These are phyloP conservation scores for Rosa hybrid DNA, from an alignment of 331 rosid genomes.

Conservation along the genomic window DNA sequence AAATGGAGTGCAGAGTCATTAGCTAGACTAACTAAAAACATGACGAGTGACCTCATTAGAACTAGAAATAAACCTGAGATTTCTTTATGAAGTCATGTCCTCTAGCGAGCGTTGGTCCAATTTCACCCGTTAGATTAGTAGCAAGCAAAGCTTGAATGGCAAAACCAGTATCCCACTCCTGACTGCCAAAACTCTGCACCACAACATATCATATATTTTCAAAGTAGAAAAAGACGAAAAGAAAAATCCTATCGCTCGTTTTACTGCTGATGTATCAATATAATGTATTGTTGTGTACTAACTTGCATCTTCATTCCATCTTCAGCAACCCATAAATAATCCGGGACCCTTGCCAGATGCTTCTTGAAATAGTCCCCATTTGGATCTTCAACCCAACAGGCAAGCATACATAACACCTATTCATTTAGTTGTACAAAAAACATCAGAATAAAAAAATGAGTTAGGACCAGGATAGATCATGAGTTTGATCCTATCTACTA, in stretches of 20 bases:
- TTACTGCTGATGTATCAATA: too few species aligned
- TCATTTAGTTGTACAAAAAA: neutral
- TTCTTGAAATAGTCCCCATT: constrained; percentile 46
- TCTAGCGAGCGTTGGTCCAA: neutral
- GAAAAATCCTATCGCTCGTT: neutral
- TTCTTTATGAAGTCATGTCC: constrained; percentile 32
- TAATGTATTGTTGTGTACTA: neutral
- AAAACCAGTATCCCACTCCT: neutral
- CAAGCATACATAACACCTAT: constrained; percentile 24
- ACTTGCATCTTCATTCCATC: constrained; percentile 27
- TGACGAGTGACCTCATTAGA: neutral
- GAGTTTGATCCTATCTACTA: neutral
- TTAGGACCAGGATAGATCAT: neutral
- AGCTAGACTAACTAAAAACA: neutral
- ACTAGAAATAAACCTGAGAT: constrained; percentile 44
- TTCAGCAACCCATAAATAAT: constrained; percentile 24
- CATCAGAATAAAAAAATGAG: neutral
- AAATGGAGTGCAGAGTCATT: neutral
- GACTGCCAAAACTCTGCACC: constrained; percentile 23
- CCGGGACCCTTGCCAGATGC: constrained; percentile 22
- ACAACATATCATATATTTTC: constrained; percentile 18
- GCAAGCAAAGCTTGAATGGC: constrained; percentile 64
- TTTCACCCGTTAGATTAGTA: neutral
- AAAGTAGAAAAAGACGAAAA: neutral
- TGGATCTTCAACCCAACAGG: constrained; percentile 75